phyloP scores from a whole-genome alignment of 2,329 filamentous ascomycete species.

The Teratosphaeria epicoccoides region DNA sequence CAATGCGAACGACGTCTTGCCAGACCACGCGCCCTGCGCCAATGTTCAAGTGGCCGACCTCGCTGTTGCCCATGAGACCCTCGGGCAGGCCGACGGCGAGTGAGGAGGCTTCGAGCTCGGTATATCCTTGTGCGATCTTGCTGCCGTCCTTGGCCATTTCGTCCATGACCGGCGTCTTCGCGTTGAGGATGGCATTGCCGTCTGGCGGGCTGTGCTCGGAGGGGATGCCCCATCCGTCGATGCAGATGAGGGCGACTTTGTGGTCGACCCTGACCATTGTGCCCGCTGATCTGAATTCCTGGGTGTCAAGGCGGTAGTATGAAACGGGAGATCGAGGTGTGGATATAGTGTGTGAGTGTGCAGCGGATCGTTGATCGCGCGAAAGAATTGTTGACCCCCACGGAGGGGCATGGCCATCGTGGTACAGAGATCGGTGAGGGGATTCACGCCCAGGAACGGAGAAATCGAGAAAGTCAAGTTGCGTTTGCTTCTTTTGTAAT shows the following conservation, averaged over 20 bases:
- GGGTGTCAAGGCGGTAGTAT: neutral
- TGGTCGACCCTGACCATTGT: conserved; percentile 57
- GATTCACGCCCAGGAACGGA: neutral
- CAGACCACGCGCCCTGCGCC: conserved; percentile 94
- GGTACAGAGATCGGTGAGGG: neutral
- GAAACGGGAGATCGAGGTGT: neutral
- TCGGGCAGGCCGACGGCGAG: conserved; percentile 91
- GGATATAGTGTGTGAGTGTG: neutral
- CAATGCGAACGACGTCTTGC: conserved; percentile 87
- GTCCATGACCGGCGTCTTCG: conserved; percentile 92
- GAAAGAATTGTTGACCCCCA: conserved; percentile 2
- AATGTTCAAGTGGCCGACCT: conserved; percentile 98
- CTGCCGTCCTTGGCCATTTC: conserved; percentile 57
- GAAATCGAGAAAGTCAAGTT: neutral
- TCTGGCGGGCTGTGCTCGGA: conserved; percentile 68
- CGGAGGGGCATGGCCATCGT: neutral
- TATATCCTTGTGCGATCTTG: conserved; percentile 71
- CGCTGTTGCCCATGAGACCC: conserved; percentile 96
- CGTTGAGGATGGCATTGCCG: conserved; percentile 90
- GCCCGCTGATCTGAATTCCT: conserved; percentile 1
- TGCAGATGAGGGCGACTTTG: conserved; percentile 74
- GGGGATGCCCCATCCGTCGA: conserved; percentile 95
- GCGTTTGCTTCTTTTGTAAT: neutral
- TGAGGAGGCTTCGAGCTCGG: conserved; percentile 89
- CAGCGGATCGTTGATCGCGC: neutral